Evolutionary conservation across 2,329 filamentous ascomycete genomes (phyloP), one percentile per base, ranked within the genome.

Genomic region (Lachnellula occidentalis): DNA sequence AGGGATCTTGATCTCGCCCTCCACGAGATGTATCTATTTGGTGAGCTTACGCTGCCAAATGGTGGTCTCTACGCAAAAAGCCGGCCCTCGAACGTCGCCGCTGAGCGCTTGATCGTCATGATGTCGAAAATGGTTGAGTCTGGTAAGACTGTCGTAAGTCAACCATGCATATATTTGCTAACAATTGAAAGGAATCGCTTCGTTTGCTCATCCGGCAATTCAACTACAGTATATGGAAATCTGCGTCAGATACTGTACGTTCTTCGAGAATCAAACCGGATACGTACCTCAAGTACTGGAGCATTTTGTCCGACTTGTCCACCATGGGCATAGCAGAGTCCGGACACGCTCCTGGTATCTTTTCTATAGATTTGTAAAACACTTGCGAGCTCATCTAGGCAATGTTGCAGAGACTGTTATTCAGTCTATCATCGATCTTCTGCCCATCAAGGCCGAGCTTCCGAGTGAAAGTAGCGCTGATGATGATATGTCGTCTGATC

Each of bases 211-310:
- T 69, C 92, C 94, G 1, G 90, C 92, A 15, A 92, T 96, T 50
- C 83, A 96, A 60, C 78, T 99, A 21, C 91, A 96, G 72, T 99
- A 95, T 68, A 96, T 99, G 92, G 94, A 99, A 71, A 95, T 96
- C 36, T 96, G 92, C 70, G 92, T 96, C 53, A 86, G 94, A 49
- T 99, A 99, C 72, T 89, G 87, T 69, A 82, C 85, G 27, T 95
- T 96, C 71, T 97, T 99, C 69, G 92, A 97, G 67, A 83, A 84
- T 53, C 88, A 96, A 67, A 79, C 85, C 31, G 78, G 86, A 21
- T 85, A 90, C 57, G 95, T 97, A 48, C 89, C 90, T 2, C 87
- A 86, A 60, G 90, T 94, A 1, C 78, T 99, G 42, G 91, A 96
- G 66, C 91, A 87, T 67, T 97, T 99, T 71, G 89, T 99, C 45